Percentiles rank a stretch among this genome's conserved stretches.
phyloP scores from a whole-genome alignment of 805 yeast species.

The Candida ponderosae region DNA sequence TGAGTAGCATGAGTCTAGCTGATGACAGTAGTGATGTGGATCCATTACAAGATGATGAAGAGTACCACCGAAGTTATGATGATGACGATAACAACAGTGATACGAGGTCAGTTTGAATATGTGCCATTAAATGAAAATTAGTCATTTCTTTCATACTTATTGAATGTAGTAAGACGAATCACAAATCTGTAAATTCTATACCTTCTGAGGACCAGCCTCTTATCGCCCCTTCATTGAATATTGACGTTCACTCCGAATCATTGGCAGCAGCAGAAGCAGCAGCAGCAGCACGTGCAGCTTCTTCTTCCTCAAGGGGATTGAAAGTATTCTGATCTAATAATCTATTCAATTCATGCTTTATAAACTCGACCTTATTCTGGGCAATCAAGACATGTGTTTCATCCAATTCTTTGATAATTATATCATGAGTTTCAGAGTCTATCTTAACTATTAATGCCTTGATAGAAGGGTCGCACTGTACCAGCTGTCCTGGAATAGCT shows the following conservation, averaged over 20 bases:
- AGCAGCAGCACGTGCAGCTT: constrained; percentile 9
- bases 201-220: too few species aligned
- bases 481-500: constrained; percentile 37
- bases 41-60: too few species aligned
- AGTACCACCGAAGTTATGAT: not conserved
- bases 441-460: constrained; percentile 78
- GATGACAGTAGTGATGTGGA: not conserved
- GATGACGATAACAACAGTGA: constrained; percentile 9
- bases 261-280: too few species aligned
- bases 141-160: too few species aligned
- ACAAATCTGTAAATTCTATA: too few species aligned
- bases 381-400: constrained; percentile 86
- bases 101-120: too few species aligned
- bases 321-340: constrained; percentile 77
- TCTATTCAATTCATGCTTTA: constrained; percentile 70
- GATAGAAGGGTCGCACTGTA: constrained; percentile 86
- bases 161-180: too few species aligned
- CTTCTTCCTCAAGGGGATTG: constrained; percentile 75
- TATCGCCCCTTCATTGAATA: too few species aligned
- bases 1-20: not conserved
- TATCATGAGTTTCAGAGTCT: constrained; percentile 69
- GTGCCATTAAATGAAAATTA: too few species aligned
- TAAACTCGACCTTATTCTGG: constrained; percentile 63
- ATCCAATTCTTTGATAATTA: constrained; percentile 73
- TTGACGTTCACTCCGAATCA: too few species aligned